These are phyloP conservation scores for Luvunga scandens DNA, from an alignment of 345 rosid species.

Conservation along the genomic window DNA sequence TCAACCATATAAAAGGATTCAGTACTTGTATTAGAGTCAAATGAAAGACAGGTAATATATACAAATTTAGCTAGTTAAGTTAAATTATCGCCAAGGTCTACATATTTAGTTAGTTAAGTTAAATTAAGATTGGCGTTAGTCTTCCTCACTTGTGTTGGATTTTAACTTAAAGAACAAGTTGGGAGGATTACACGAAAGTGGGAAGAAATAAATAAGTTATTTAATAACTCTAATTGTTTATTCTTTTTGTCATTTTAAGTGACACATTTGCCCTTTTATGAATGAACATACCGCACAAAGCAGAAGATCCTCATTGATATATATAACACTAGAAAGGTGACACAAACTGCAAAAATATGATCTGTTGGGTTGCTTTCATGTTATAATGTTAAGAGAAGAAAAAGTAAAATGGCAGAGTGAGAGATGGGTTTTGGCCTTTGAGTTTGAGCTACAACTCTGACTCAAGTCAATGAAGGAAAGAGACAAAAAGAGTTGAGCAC, in stretches of 20 bases:
- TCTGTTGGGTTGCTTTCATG: not conserved
- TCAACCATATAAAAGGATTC: too few relatives aligned
- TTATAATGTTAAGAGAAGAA: not conserved
- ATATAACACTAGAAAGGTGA: slow-evolving; percentile 1
- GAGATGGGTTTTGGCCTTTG: not conserved
- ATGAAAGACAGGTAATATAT: too few relatives aligned
- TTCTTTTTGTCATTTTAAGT: not conserved
- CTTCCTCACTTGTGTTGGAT: too few relatives aligned
- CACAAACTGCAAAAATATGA: not conserved
- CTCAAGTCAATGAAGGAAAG: slow-evolving; percentile 9
- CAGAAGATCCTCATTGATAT: not conserved
- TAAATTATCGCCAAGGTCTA: too few relatives aligned
- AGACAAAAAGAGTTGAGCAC: not conserved
- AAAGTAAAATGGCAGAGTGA: not conserved
- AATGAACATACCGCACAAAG: not conserved
- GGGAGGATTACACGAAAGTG: not conserved
- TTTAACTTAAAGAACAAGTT: too few relatives aligned
- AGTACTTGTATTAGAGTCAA: too few relatives aligned
- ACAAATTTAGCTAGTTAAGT: too few relatives aligned
- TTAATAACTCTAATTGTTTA: not conserved
- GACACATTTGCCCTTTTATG: not conserved
- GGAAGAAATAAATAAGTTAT: not conserved
- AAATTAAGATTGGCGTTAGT: too few relatives aligned
- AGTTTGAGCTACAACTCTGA: slow-evolving; percentile 8
- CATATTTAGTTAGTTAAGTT: too few relatives aligned